Conservation (phyloP, 1,284 basidiomycete species). For the Sutorius eximius region DNA sequence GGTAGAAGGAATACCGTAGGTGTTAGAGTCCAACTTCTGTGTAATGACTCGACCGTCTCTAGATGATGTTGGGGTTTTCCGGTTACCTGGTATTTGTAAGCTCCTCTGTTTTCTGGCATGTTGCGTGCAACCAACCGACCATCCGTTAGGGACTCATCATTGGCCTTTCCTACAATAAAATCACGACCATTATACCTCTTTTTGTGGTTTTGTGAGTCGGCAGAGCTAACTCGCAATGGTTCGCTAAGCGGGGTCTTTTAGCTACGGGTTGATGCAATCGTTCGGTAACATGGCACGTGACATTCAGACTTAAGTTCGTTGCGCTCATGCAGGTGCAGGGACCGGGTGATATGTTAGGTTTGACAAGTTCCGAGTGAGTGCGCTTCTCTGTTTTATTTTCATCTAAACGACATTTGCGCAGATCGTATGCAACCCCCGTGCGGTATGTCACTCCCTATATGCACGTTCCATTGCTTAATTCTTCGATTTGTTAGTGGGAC, state of each 20-base stretch:
- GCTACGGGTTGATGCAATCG: constrained; percentile 68
- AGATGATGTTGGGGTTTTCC: constrained; percentile 76
- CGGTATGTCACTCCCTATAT: constrained; percentile 42
- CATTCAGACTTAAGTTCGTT: background rate
- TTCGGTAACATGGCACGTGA: constrained; percentile 60
- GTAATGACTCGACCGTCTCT: constrained; percentile 1
- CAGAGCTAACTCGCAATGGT: background rate
- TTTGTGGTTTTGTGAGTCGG: constrained; percentile 63
- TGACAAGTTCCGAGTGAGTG: constrained; percentile 64
- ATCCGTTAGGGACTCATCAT: constrained; percentile 53
- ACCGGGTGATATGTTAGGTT: constrained; percentile 72
- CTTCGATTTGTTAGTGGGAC: constrained; percentile 48
- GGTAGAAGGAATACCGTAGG: constrained; percentile 63
- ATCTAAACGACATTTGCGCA: constrained; percentile 19
- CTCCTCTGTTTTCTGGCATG: background rate
- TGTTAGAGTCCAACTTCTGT: constrained; percentile 1
- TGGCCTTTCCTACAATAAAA: constrained; percentile 65
- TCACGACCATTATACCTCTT: constrained; percentile 63
- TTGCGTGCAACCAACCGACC: background rate
- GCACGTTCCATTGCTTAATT: background rate
- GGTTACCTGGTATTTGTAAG: constrained; percentile 70
- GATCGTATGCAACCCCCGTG: constrained; percentile 67
- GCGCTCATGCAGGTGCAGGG: constrained; percentile 43
- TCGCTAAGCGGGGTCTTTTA: constrained; percentile 26
- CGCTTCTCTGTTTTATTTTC: constrained; percentile 4